Conservation (phyloP, 2,329 filamentous ascomycete genomes). For the Hyphodiscus sp. region DNA sequence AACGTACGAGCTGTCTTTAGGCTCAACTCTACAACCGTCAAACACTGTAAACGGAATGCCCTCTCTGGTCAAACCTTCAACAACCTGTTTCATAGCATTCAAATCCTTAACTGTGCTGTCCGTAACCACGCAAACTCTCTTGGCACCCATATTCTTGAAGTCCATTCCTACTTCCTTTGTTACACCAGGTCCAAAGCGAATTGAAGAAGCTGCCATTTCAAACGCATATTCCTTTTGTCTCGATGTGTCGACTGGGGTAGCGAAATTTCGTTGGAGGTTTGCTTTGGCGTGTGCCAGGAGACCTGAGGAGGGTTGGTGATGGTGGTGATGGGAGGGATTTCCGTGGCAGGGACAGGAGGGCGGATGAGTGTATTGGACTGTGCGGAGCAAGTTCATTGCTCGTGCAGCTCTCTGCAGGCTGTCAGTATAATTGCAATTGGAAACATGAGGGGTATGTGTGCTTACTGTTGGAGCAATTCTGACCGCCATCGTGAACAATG, state of each 20-base stretch:
- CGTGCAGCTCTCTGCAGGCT: slow-evolving; percentile 46
- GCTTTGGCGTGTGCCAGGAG: slow-evolving; percentile 39
- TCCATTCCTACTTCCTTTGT: slow-evolving; percentile 99
- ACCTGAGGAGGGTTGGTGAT: slow-evolving; percentile 35
- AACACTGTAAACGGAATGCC: slow-evolving; percentile 78
- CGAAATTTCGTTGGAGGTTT: slow-evolving; percentile 46
- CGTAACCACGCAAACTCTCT: slow-evolving; percentile 87
- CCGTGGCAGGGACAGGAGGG: slow-evolving; percentile 88
- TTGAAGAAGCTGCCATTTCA: slow-evolving; percentile 94
- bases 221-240: slow-evolving; percentile 94
- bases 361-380: slow-evolving; percentile 86
- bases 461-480: slow-evolving; percentile 27
- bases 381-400: slow-evolving; percentile 69
- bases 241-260: slow-evolving; percentile 67
- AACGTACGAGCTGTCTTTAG: slow-evolving; percentile 83
- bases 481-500: slow-evolving; percentile 10
- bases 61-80: slow-evolving; percentile 71
- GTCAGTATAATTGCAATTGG: slow-evolving; percentile 6
- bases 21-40: slow-evolving; percentile 76
- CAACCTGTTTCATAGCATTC: slow-evolving; percentile 82
- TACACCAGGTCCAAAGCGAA: slow-evolving; percentile 86
- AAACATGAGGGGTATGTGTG: neutral
- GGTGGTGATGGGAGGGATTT: slow-evolving; percentile 73
- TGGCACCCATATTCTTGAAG: slow-evolving; percentile 81
- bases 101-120: slow-evolving; percentile 76